Evolutionary conservation across 1,284 basidiomycete species (phyloP).

Genomic region (Tilletiaria anomala): DNA sequence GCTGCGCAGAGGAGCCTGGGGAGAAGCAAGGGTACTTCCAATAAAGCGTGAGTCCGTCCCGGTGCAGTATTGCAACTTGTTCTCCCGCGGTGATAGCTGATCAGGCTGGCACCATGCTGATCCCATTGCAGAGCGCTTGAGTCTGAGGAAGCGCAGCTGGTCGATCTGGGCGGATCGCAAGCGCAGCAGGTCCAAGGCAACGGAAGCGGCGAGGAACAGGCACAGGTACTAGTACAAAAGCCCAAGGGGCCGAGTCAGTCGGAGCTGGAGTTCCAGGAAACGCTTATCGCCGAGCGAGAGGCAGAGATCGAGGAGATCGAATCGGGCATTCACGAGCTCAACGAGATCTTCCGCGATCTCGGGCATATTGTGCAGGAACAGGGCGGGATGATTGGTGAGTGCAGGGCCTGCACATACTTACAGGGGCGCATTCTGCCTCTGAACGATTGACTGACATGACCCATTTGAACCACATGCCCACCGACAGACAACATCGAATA

Average conservation of each 20-base stretch:
- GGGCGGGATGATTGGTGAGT: slow-evolving; percentile 78
- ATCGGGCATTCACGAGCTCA: slow-evolving; percentile 85
- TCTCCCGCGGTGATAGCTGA: no score
- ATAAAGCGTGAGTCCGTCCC: no score
- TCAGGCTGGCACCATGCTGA: no score
- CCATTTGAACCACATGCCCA: not conserved
- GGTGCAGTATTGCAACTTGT: no score
- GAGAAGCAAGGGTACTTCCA: no score
- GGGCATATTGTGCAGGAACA: slow-evolving; percentile 90
- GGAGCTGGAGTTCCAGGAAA: slow-evolving; percentile 93
- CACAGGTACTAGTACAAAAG: no score
- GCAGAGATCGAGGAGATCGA: slow-evolving; percentile 92
- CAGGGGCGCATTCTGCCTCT: not conserved
- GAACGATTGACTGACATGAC: not conserved
- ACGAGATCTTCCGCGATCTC: slow-evolving; percentile 92
- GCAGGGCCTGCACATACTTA: not conserved
- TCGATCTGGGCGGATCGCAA: slow-evolving; percentile 2
- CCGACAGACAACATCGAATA: slow-evolving; percentile 81
- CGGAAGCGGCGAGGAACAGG: slow-evolving; percentile 29
- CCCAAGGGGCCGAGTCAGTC: slow-evolving; percentile 48
- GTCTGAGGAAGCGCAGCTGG: slow-evolving; percentile 3
- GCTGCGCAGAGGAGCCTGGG: slow-evolving; percentile 49
- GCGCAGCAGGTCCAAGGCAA: slow-evolving; percentile 30
- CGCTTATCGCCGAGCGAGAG: slow-evolving; percentile 86
- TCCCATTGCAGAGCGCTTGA: no score